phyloP scores from a whole-genome alignment of 177 flowering plant species.

The Vitis hybrid region DNA sequence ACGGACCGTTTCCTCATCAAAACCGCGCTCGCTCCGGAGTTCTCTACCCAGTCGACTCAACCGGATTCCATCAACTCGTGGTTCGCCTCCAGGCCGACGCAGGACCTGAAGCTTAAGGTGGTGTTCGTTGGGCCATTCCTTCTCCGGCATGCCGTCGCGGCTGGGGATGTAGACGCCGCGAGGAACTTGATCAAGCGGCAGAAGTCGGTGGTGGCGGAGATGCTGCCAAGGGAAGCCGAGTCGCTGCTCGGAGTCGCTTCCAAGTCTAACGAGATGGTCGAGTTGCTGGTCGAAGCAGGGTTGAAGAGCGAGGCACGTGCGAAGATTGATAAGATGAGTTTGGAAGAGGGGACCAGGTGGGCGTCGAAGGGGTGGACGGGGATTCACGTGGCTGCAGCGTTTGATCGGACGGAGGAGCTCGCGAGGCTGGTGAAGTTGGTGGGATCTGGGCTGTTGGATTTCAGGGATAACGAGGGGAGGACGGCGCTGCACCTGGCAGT shows the following conservation, averaged over 20 bases:
- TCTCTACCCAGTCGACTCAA: constrained; percentile 17
- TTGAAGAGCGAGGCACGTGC: constrained; percentile 23
- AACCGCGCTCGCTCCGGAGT: constrained; percentile 31
- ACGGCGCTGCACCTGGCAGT: constrained; percentile 53
- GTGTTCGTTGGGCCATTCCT: constrained; percentile 65
- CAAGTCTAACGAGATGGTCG: constrained; percentile 38
- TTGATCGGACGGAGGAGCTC: constrained; percentile 40
- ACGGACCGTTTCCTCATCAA: constrained; percentile 70
- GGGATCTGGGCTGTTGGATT: constrained; percentile 32
- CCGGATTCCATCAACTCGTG: constrained; percentile 34
- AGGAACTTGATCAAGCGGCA: constrained; percentile 53
- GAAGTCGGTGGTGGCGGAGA: constrained; percentile 31
- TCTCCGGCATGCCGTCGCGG: constrained; percentile 47
- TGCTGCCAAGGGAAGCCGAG: constrained; percentile 35
- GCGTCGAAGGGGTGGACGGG: constrained; percentile 41
- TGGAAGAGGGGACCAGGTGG: constrained; percentile 14
- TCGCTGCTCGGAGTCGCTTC: constrained; percentile 44
- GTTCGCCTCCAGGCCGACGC: constrained; percentile 38
- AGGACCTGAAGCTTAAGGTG: constrained; percentile 63
- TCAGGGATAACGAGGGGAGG: constrained; percentile 42
- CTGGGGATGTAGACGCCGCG: constrained; percentile 41
- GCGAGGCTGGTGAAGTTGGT: constrained; percentile 13
- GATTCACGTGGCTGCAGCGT: constrained; percentile 44
- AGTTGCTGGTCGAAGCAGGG: constrained; percentile 47
- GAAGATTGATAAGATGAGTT: constrained; percentile 2